Base-by-base conservation (phyloP, 768 basidiomycete species). In the Melanogaster broomeanus region DNA sequence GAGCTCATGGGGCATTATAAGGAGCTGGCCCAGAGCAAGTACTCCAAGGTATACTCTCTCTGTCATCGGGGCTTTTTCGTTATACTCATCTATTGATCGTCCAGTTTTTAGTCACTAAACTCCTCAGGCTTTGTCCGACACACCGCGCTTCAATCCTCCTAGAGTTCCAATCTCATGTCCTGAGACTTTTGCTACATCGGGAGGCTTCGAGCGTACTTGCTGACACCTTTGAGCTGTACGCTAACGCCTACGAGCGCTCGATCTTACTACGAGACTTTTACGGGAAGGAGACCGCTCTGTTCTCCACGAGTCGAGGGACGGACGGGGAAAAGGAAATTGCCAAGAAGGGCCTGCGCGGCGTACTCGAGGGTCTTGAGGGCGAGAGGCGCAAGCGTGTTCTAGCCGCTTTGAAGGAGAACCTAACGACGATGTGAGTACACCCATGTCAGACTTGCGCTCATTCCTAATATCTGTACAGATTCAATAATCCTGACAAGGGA, bases 401-500 rank as follows among this genome's bases (percentile, higher is more conserved):
- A 49, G 66, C 67, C 4, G 77, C 87, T 7, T 67, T 93, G 30
- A 89, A 87, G 65, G 88, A 87, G 40, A 90, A 84, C 56, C 71
- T 98, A 34, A 71, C 77, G 38, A 80, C 81, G 13, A 85, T 95
- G 92, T 96, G 56, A 53, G 87, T 72, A 22, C 33, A 21, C 11
- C 30, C 13, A 7, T 28, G 51, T 37, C 53, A 21, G 16, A 33
- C 19, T 30, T 52, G 15, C 18, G 22, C 44, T 15, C 38, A 44
- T 15, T 49, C 46, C 51, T 46, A 28, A 45, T 37, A 13, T 46
- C 41, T 4, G n/a, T 28, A 39, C 59, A 96, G 93, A 39, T 93
- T 93, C 66, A 90, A 96, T 64, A 93, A 95, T 59, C 80, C 93
- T 0, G 93, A 96, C 61, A 96, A 96, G 66, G 91, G 90, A 11